Evolutionary conservation across 108 stramenopile genomes (phyloP).

Genomic region (Cylindrotheca closterium): DNA sequence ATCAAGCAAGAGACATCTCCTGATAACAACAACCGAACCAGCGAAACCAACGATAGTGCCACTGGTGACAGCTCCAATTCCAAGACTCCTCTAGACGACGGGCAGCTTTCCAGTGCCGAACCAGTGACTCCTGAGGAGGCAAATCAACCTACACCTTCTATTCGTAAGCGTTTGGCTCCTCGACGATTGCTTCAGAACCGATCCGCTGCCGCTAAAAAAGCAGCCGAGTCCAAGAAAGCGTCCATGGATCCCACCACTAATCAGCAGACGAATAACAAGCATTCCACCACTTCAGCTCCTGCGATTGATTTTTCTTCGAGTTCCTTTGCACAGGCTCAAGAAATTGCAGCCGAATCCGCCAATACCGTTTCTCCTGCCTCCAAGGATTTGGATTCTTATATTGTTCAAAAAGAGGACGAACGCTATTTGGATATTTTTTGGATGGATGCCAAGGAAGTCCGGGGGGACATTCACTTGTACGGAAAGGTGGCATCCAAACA

Average conservation of each 20-base stretch:
- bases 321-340: slow-evolving; percentile 52
- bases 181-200: slow-evolving; percentile 18
- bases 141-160: slow-evolving; percentile 22
- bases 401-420: slow-evolving; percentile 25
- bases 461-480: slow-evolving; percentile 91
- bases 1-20: background rate
- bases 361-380: slow-evolving; percentile 15
- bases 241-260: no score
- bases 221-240: slow-evolving; percentile 21
- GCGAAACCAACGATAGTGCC: slow-evolving; percentile 1
- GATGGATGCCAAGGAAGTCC: slow-evolving; percentile 91
- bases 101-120: background rate
- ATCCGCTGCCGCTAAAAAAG: slow-evolving; percentile 45
- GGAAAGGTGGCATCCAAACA: slow-evolving; percentile 75
- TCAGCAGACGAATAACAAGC: slow-evolving; percentile 1
- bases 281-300: slow-evolving; percentile 15
- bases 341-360: slow-evolving; percentile 45
- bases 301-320: slow-evolving; percentile 45
- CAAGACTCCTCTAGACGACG: background rate
- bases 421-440: slow-evolving; percentile 89
- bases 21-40: slow-evolving; percentile 1
- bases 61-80: background rate
- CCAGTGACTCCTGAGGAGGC: slow-evolving; percentile 7
- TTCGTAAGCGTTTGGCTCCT: slow-evolving; percentile 17
- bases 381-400: slow-evolving; percentile 30